A percentile compares a stretch with the other conserved stretches of the same genome.
These are phyloP conservation scores for Aspergillus ruber DNA, from an alignment of 2,329 filamentous ascomycete genomes.

Conservation along the genomic window DNA sequence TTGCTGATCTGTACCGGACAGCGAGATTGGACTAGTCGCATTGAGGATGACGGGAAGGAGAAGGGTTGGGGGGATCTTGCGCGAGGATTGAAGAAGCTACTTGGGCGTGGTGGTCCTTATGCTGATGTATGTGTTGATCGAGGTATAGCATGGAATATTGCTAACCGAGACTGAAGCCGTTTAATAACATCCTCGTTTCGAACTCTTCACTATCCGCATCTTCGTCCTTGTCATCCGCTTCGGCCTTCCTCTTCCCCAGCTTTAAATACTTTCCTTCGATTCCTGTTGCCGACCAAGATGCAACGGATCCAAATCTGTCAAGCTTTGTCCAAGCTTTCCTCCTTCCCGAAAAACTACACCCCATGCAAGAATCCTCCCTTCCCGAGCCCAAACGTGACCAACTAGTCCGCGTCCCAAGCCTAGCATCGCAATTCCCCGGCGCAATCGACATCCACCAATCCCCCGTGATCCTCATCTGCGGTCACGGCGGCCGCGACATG, in stretches of 20 bases:
- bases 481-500: slow-evolving; percentile 73
- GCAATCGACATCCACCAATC: slow-evolving; percentile 57
- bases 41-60: slow-evolving; percentile 67
- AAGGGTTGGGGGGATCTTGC: slow-evolving; percentile 43
- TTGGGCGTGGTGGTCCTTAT: slow-evolving; percentile 60
- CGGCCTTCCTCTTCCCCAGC: slow-evolving; percentile 71
- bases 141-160: slow-evolving; percentile 3
- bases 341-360: slow-evolving; percentile 29
- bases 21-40: slow-evolving; percentile 72
- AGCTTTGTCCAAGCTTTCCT: slow-evolving; percentile 41
- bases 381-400: slow-evolving; percentile 20
- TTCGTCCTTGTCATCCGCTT: slow-evolving; percentile 28
- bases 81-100: slow-evolving; percentile 62
- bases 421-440: slow-evolving; percentile 48
- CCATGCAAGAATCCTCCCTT: slow-evolving; percentile 26
- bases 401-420: slow-evolving; percentile 44
- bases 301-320: slow-evolving; percentile 25
- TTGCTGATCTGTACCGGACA: slow-evolving; percentile 76
- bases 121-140: slow-evolving; percentile 47
- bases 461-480: slow-evolving; percentile 69
- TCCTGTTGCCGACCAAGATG: slow-evolving; percentile 45
- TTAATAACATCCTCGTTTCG: slow-evolving; percentile 70
- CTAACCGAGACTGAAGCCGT: slow-evolving; percentile 53
- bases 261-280: slow-evolving; percentile 75
- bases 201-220: slow-evolving; percentile 67